A percentile compares a stretch with the other conserved stretches of the same genome.
These are phyloP conservation scores for Scedosporium boydii DNA, from an alignment of 2,329 filamentous ascomycete genomes.

Conservation along the genomic window DNA sequence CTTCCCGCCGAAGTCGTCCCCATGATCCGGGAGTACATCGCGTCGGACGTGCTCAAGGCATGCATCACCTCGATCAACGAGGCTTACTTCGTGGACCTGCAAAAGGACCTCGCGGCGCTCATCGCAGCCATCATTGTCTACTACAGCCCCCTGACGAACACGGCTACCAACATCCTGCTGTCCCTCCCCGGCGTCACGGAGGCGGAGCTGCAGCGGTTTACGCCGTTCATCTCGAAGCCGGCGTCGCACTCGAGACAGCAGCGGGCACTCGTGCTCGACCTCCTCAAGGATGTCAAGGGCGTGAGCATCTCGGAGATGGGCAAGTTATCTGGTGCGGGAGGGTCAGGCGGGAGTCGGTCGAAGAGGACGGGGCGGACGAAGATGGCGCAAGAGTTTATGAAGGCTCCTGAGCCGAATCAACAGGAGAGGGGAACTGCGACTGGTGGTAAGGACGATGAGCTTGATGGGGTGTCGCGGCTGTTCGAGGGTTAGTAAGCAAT, in stretches of 20 bases:
- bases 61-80: slow-evolving; percentile 88
- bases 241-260: slow-evolving; percentile 62
- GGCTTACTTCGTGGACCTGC: slow-evolving; percentile 91
- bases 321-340: slow-evolving; percentile 50
- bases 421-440: slow-evolving; percentile 19
- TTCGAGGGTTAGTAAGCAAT: slow-evolving; percentile 25
- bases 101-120: slow-evolving; percentile 80
- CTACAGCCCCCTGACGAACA: slow-evolving; percentile 60
- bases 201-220: slow-evolving; percentile 55
- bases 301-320: slow-evolving; percentile 91
- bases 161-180: slow-evolving; percentile 66
- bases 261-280: slow-evolving; percentile 69
- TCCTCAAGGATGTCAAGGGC: slow-evolving; percentile 79
- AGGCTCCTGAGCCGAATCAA: slow-evolving; percentile 26
- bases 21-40: slow-evolving; percentile 82
- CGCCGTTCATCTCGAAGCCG: slow-evolving; percentile 49
- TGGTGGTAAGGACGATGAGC: slow-evolving; percentile 33
- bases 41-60: slow-evolving; percentile 77
- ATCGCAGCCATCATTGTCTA: slow-evolving; percentile 78
- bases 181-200: slow-evolving; percentile 68
- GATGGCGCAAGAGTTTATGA: slow-evolving; percentile 61
- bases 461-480: slow-evolving; percentile 46
- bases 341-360: slow-evolving; percentile 20
- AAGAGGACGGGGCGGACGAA: slow-evolving; percentile 41
- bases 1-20: slow-evolving; percentile 45